Evolutionary conservation across 306 rosid genomes (phyloP).

Genomic region (Rosa rugosa): DNA sequence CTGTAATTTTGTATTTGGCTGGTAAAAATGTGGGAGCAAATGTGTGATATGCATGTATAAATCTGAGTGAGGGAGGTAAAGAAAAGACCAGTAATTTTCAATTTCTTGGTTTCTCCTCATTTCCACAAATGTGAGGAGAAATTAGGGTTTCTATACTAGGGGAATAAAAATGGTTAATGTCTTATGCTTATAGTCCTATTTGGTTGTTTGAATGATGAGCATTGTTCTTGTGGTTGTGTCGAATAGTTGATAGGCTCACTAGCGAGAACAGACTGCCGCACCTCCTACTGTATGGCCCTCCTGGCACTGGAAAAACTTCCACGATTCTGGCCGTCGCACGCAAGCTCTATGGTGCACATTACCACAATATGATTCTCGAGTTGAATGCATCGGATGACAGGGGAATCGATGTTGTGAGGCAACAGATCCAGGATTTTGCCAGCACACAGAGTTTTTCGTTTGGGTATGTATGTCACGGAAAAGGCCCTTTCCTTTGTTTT

Average conservation of each 20-base stretch:
- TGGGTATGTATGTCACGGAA: conserved; percentile 55
- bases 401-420: conserved; percentile 92
- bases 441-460: conserved; percentile 90
- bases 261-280: conserved; percentile 90
- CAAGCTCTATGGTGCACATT: conserved; percentile 75
- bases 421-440: conserved; percentile 94
- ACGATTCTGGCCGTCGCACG: conserved; percentile 93
- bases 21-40: not conserved
- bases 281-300: conserved; percentile 91
- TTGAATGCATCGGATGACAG: conserved; percentile 94
- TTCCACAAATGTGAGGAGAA: not conserved
- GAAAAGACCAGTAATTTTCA: not conserved
- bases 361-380: conserved; percentile 81
- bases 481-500: not conserved
- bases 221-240: conserved; percentile 22
- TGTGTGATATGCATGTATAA: not conserved
- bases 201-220: conserved; percentile 1
- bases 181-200: not conserved
- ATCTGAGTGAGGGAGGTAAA: not conserved
- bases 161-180: not conserved
- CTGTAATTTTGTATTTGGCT: not conserved
- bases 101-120: not conserved
- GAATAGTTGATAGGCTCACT: conserved; percentile 81
- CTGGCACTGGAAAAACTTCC: conserved; percentile 96
- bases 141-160: not conserved